Evolutionary conservation across 192 early-diverging fungal genomes (phyloP).

Genomic region (Podila epigama): DNA sequence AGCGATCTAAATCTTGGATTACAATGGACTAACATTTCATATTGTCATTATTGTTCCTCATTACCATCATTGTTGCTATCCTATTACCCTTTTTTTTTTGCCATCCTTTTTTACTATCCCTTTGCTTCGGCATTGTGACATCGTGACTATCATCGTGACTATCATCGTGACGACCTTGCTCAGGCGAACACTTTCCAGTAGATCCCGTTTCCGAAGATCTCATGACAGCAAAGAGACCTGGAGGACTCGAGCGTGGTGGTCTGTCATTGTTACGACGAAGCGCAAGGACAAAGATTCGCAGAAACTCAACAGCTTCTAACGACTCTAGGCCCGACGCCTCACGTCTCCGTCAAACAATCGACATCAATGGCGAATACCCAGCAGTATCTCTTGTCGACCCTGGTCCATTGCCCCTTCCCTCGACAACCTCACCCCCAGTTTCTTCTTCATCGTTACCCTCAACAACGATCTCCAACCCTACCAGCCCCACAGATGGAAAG

Average conservation of each 20-base stretch:
- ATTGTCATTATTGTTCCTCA: no score
- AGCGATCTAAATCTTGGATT: no score
- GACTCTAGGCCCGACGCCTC: slow-evolving; percentile 29
- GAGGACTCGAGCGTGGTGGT: slow-evolving; percentile 50
- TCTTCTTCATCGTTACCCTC: background rate
- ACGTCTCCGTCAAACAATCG: slow-evolving; percentile 22
- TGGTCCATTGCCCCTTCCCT: slow-evolving; percentile 28
- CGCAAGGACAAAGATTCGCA: slow-evolving; percentile 60
- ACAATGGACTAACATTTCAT: no score
- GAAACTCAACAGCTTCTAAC: slow-evolving; percentile 55
- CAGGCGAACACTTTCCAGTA: slow-evolving; percentile 54
- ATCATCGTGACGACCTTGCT: no score
- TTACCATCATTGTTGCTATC: no score
- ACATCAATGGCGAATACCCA: slow-evolving; percentile 30
- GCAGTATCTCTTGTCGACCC: slow-evolving; percentile 32
- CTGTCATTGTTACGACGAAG: slow-evolving; percentile 52
- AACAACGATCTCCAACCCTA: background rate
- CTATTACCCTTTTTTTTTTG: no score
- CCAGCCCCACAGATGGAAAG: background rate
- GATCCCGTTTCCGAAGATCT: slow-evolving; percentile 50
- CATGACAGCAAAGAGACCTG: slow-evolving; percentile 41
- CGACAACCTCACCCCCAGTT: background rate
- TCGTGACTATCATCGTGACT: no score
- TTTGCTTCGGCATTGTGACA: no score
- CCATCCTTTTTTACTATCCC: no score